Evolutionary conservation across 2,329 filamentous ascomycete species (phyloP).

Genomic region (Didymosphaeria variabile): DNA sequence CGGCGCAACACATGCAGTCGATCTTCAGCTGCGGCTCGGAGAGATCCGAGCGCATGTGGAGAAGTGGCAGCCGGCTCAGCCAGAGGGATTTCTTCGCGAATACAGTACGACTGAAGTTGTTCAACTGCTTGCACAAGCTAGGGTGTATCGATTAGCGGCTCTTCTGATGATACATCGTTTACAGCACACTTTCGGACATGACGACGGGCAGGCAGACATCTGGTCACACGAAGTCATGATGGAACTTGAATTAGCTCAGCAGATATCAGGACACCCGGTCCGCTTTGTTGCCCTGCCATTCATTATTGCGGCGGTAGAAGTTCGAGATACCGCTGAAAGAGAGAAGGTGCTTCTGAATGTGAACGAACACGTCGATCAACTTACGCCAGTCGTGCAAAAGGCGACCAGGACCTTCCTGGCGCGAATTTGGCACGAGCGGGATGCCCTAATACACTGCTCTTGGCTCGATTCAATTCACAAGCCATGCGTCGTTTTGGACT

Average conservation of each 20-base stretch:
- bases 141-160: slow-evolving; percentile 16
- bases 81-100: slow-evolving; percentile 7
- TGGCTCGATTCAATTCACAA: slow-evolving; percentile 20
- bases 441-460: slow-evolving; percentile 1
- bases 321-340: slow-evolving; percentile 5
- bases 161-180: slow-evolving; percentile 19
- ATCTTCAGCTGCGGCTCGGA: slow-evolving; percentile 8
- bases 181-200: slow-evolving; percentile 13
- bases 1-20: neutral
- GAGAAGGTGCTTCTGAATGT: slow-evolving; percentile 8
- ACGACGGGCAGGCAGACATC: slow-evolving; percentile 17
- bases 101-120: slow-evolving; percentile 16
- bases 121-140: slow-evolving; percentile 18
- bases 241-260: slow-evolving; percentile 15
- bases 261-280: slow-evolving; percentile 9
- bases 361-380: slow-evolving; percentile 17
- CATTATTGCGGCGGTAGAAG: slow-evolving; percentile 18
- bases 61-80: slow-evolving; percentile 14
- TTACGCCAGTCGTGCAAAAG: slow-evolving; percentile 17
- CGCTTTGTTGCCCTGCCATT: slow-evolving; percentile 19
- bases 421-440: slow-evolving; percentile 17
- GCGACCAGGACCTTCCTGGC: slow-evolving; percentile 15
- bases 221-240: slow-evolving; percentile 18
- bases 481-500: slow-evolving; percentile 16
- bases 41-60: slow-evolving; percentile 1